These are phyloP conservation scores for Trametes villosa DNA, from an alignment of 768 basidiomycete species.

Conservation along the genomic window DNA sequence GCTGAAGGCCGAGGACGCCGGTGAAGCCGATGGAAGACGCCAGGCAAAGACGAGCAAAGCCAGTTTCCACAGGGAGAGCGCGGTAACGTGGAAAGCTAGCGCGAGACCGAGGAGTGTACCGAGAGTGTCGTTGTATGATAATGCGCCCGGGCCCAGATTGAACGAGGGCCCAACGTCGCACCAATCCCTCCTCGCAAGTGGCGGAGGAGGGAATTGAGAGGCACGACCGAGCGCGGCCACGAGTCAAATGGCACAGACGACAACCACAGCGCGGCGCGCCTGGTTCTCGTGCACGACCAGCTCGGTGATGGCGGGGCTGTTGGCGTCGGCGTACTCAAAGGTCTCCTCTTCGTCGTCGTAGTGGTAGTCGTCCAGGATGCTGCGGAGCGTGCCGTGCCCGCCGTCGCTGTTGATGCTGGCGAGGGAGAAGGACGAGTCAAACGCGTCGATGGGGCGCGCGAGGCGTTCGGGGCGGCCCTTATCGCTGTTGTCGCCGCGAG, in stretches of 20 bases:
- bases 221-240: not conserved
- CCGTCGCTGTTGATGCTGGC: conserved; percentile 1
- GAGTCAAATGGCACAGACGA: not conserved
- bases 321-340: not conserved
- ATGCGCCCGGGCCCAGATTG: not conserved
- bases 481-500: not conserved
- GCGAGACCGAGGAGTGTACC: too few species aligned
- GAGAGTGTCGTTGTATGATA: too few species aligned
- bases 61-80: too few species aligned
- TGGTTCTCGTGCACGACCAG: not conserved
- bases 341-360: not conserved
- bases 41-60: too few species aligned
- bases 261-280: conserved; percentile 3
- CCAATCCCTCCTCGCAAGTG: not conserved
- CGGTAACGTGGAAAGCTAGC: too few species aligned
- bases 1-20: too few species aligned
- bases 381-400: conserved; percentile 5
- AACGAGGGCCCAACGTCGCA: not conserved
- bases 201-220: not conserved
- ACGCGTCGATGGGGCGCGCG: not conserved
- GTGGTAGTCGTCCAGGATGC: conserved; percentile 11
- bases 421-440: conserved; percentile 8
- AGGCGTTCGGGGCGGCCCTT: not conserved
- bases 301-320: not conserved
- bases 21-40: too few species aligned